Evolutionary conservation across 192 early-diverging fungal species (phyloP).

Genomic region (Backusella parvicylindrica): DNA sequence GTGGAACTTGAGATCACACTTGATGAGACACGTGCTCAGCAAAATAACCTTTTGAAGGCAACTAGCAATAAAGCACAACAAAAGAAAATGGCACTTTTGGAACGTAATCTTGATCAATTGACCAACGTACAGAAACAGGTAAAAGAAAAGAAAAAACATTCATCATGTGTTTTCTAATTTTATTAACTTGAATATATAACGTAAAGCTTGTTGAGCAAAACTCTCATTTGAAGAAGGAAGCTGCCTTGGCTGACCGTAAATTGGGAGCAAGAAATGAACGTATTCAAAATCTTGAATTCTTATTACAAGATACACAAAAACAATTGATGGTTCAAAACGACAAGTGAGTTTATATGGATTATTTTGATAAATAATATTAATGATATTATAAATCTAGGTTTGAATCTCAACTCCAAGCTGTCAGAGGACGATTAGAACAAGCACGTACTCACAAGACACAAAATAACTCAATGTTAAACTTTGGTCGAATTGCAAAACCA

Average conservation of each 20-base stretch:
- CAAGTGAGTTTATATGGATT: constrained; percentile 35
- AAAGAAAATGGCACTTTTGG: constrained; percentile 92
- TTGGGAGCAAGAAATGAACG: constrained; percentile 88
- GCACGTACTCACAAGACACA: constrained; percentile 51
- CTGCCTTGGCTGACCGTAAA: constrained; percentile 86
- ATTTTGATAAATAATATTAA: not conserved
- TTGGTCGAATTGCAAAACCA: constrained; percentile 80
- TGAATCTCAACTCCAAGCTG: constrained; percentile 73
- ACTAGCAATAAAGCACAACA: constrained; percentile 83
- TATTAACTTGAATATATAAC: not conserved
- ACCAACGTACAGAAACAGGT: constrained; percentile 89
- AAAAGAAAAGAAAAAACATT: not conserved
- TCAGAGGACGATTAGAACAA: constrained; percentile 77
- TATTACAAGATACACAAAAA: constrained; percentile 79
- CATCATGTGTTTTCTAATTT: too few relatives aligned
- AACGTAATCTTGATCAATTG: constrained; percentile 95
- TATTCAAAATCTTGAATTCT: constrained; percentile 82
- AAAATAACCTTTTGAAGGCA: constrained; percentile 79
- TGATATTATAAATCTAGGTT: constrained; percentile 48
- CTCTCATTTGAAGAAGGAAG: constrained; percentile 90
- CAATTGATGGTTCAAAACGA: constrained; percentile 74
- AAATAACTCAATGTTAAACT: constrained; percentile 25
- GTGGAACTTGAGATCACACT: constrained; percentile 96
- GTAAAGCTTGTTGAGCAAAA: constrained; percentile 89
- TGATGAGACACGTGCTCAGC: constrained; percentile 91